Base-by-base conservation (phyloP, 2,329 filamentous ascomycete species). In the Ciborinia camelliae region DNA sequence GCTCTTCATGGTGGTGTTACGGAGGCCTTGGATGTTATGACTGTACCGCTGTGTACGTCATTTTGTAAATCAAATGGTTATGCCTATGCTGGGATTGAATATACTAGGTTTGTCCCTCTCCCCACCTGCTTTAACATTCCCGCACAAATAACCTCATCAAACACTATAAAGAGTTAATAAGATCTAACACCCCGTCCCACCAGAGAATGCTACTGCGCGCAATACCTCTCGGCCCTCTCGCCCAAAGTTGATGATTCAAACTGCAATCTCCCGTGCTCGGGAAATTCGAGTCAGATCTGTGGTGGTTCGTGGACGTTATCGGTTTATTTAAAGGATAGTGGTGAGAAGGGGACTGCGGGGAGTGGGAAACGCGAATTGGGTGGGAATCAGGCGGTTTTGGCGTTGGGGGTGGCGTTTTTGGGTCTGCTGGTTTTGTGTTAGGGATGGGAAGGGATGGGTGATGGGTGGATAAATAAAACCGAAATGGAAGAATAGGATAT, bases 61-160 rank as follows among this genome's bases (percentile, higher is more conserved):
- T 71, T 63, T 35, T 74, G 72, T 52, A 55, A 50, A 6, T 54
- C 48, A 0, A 65, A 66, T 32, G 58, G 43, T 1, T 70, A 70
- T 54, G 45, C 62, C 3, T 73, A 69, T 66, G 71, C 72, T 20
- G 72, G 73, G 9, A 55, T 73, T 63, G 72, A 73, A 64, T 73
- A 73, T 67, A 70, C 71, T 3, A 68, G 64, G 72, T 73, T 67
- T 4, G 70, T 67, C 20, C 8, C 14, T 6, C 39, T 6, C 12
- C 39, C 39, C 41, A 32, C 12, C n/a, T n/a, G n/a, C n/a, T n/a
- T n/a, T n/a, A n/a, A n/a, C n/a, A n/a, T n/a, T n/a, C n/a, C n/a
- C n/a, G n/a, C n/a, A n/a, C n/a, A n/a, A n/a, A n/a, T n/a, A n/a
- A n/a, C n/a, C n/a, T n/a, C n/a, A n/a, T n/a, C n/a, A n/a, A n/a